Evolutionary conservation across 1,139 yeast genomes (phyloP), one percentile per base, ranked within the genome.

Genomic region (Pneumocystis wakefieldiae): DNA sequence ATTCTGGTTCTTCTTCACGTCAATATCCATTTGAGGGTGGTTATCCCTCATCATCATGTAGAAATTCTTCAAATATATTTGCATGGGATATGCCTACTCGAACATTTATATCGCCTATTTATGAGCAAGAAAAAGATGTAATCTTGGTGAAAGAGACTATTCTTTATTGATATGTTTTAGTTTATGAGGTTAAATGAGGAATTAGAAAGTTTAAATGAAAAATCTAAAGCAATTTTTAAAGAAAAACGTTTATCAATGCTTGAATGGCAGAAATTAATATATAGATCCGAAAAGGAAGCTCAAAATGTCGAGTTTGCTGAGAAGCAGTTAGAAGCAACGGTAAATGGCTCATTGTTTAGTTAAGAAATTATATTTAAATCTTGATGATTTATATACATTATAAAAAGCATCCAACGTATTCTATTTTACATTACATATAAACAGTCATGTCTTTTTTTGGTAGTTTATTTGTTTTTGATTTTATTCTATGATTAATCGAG

Each of bases 251-350:
- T 58, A 32, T 67, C 67, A 4, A 38, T 66, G 32, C 37, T 29
- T n/a, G 28, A 64, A 39, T 66, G 67, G 67, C 66, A 65, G 59
- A 57, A 53, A 12, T 32, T 66, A 32, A 36, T 17, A 12, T 37
- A 66, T 24, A 67, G 65, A 38, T 59, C 62, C 3, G 61, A 59
- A 48, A 59, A 66, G 37, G 67, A 66, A 12, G 48, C 64, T 38
- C 61, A 62, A 35, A 59, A 62, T 32, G 67, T 64, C 28, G 66
- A 66, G 28, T 55, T 62, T n/a, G 62, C 67, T 2, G 67, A 65
- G 42, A 59, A 53, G 15, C 67, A 65, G 28, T 59, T 66, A 59
- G 61, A 57, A 60, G 63, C 66, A 29, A 24, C 63, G 19, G 64
- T 7, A 59, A 66, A 61, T 65, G 57, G 57, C 12, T 36, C 29